Base-by-base conservation (phyloP, 2,329 filamentous ascomycete species). In the Mollisia scopiformis region DNA sequence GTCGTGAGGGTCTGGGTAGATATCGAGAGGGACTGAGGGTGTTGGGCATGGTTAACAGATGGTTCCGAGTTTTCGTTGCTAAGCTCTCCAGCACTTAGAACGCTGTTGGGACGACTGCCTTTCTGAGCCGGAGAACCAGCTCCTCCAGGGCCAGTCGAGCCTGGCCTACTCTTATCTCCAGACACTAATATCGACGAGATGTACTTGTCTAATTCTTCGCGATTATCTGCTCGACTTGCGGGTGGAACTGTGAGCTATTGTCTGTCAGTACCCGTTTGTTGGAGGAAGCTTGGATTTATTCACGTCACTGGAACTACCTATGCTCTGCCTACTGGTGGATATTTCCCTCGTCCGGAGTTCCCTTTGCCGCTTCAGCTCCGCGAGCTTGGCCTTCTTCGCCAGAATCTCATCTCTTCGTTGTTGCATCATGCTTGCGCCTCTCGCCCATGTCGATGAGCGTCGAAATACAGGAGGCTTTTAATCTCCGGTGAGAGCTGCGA, bases 331-430 rank as follows among this genome's bases (percentile, higher is more conserved):
- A 68, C 82, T 87, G 64, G 84, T 84, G 62, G 83, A 86, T 69
- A 91, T 87, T 74, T 96, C 91, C 74, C 85, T 91, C 66, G 91
- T 86, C 62, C 93, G 86, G 69, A 94, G 80, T 75, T 96, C 93
- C 70, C 95, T 87, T 79, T 97, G 93, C 64, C 91, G 87, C 80
- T 97, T 97, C 67, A 99, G 85, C 83, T 98, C 95, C 53, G 92
- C 93, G 71, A 99, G 92, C 82, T 95, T 97, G 65, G 93, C 94
- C 82, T 92, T 94, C 81, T 99, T 99, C 69, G 93, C 93, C 71
- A 95, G 82, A 69, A 99, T 97, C 82, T 99, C 95, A 82, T 97
- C 93, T 81, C 92, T 90, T 71, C 93, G 90, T 83, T 93, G 81
- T 75, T 87, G 87, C 82, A 89, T 89, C 63, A 68, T 72, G 41